phyloP scores from a whole-genome alignment of 768 basidiomycete species.

The Amanita phalloides region DNA sequence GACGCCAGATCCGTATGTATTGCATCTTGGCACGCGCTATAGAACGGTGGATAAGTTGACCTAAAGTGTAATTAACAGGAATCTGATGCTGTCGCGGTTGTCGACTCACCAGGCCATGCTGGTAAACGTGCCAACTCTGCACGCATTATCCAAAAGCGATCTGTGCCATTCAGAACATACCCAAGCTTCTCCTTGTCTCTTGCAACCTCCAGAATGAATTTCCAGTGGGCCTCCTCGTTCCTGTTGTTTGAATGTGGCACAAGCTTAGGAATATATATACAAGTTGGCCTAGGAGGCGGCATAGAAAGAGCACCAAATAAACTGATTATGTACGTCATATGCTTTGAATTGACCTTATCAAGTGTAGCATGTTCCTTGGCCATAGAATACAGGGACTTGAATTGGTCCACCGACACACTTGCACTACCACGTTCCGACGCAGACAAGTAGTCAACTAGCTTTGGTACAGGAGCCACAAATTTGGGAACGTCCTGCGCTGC shows the following conservation, averaged over 20 bases:
- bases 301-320: constrained; percentile 42
- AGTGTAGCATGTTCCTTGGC: constrained; percentile 23
- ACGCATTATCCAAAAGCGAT: constrained; percentile 56
- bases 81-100: background rate
- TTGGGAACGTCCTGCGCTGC: background rate
- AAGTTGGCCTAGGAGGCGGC: constrained; percentile 12
- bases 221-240: constrained; percentile 31
- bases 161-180: constrained; percentile 25
- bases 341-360: constrained; percentile 19
- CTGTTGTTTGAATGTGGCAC: constrained; percentile 13
- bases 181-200: constrained; percentile 30
- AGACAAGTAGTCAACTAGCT: background rate
- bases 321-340: constrained; percentile 31
- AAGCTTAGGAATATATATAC: constrained; percentile 20
- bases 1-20: constrained; percentile 28
- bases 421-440: background rate
- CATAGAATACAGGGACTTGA: constrained; percentile 29
- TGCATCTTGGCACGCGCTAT: constrained; percentile 25
- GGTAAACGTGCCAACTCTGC: constrained; percentile 25
- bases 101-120: constrained; percentile 12
- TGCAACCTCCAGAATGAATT: constrained; percentile 33
- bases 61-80: constrained; percentile 6
- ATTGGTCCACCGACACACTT: constrained; percentile 17
- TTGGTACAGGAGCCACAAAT: background rate
- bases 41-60: constrained; percentile 9